Evolutionary conservation across 345 rosid species (phyloP).

Genomic region (Ricinus communis): DNA sequence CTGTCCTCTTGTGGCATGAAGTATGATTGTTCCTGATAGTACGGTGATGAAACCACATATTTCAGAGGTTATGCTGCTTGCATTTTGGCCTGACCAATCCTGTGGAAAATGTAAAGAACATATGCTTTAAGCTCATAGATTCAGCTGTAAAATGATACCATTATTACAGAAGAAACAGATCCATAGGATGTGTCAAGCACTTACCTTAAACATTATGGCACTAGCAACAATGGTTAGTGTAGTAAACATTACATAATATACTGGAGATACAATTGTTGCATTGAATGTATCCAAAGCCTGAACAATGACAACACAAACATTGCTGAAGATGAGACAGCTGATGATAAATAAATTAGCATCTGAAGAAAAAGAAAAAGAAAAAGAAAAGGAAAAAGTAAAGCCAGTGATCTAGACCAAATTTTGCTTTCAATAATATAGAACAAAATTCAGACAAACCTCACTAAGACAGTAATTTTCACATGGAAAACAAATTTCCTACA

Average conservation of each 20-base stretch:
- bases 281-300: conserved; percentile 87
- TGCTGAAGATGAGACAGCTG: neutral
- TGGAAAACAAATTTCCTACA: neutral
- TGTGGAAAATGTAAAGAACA: conserved; percentile 27
- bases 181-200: neutral
- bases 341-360: neutral
- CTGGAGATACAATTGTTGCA: conserved; percentile 88
- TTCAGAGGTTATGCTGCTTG: conserved; percentile 78
- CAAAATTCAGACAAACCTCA: neutral
- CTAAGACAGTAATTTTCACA: neutral
- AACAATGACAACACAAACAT: neutral
- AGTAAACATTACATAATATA: conserved; percentile 90
- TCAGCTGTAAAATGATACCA: neutral
- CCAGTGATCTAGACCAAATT: neutral
- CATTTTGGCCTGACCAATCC: conserved; percentile 90
- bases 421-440: neutral
- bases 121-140: neutral
- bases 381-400: neutral
- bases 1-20: conserved; percentile 80
- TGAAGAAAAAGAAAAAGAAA: too few relatives aligned
- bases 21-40: conserved; percentile 78
- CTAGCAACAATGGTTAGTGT: conserved; percentile 83
- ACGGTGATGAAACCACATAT: conserved; percentile 89
- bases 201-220: conserved; percentile 87
- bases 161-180: conserved; percentile 12